phyloP scores from a whole-genome alignment of 2,329 filamentous ascomycete genomes.

The Amauroascus niger region DNA sequence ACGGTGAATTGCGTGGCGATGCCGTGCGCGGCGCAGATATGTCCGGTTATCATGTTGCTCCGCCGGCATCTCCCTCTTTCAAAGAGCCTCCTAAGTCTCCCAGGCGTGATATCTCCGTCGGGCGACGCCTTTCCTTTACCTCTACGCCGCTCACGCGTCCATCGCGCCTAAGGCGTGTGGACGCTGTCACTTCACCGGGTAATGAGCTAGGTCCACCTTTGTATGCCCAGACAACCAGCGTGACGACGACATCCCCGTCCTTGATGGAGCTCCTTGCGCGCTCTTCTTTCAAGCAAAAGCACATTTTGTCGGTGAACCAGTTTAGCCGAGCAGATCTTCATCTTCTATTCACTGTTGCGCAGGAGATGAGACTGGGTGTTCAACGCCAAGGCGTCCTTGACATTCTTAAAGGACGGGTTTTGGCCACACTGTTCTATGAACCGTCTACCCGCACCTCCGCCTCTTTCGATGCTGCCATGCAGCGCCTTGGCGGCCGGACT shows the following conservation, averaged over 20 bases:
- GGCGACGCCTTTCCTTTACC: slow-evolving; percentile 31
- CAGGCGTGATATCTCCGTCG: slow-evolving; percentile 30
- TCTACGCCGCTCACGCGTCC: slow-evolving; percentile 31
- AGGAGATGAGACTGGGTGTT: slow-evolving; percentile 94
- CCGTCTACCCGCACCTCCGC: slow-evolving; percentile 90
- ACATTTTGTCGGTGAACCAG: slow-evolving; percentile 85
- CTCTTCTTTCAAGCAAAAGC: slow-evolving; percentile 79
- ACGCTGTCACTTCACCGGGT: slow-evolving; percentile 19
- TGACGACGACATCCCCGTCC: slow-evolving; percentile 46
- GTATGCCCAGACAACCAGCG: slow-evolving; percentile 30
- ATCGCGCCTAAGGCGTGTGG: slow-evolving; percentile 22
- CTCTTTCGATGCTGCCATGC: slow-evolving; percentile 97
- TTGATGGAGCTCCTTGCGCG: slow-evolving; percentile 64
- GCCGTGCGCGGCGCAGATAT: slow-evolving; percentile 60
- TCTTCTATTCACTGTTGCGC: slow-evolving; percentile 86
- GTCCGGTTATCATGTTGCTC: slow-evolving; percentile 51
- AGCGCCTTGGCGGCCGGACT: slow-evolving; percentile 83
- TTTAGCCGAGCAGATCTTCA: slow-evolving; percentile 83
- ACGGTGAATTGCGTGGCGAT: slow-evolving; percentile 53
- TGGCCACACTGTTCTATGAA: slow-evolving; percentile 95
- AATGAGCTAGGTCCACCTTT: slow-evolving; percentile 35
- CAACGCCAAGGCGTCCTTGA: slow-evolving; percentile 85
- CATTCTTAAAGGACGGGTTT: slow-evolving; percentile 71
- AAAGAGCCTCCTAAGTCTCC: slow-evolving; percentile 41
- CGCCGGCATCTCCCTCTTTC: slow-evolving; percentile 29